These are phyloP conservation scores for Ceratocystis huliohia DNA, from an alignment of 2,329 filamentous ascomycete species.

Conservation along the genomic window DNA sequence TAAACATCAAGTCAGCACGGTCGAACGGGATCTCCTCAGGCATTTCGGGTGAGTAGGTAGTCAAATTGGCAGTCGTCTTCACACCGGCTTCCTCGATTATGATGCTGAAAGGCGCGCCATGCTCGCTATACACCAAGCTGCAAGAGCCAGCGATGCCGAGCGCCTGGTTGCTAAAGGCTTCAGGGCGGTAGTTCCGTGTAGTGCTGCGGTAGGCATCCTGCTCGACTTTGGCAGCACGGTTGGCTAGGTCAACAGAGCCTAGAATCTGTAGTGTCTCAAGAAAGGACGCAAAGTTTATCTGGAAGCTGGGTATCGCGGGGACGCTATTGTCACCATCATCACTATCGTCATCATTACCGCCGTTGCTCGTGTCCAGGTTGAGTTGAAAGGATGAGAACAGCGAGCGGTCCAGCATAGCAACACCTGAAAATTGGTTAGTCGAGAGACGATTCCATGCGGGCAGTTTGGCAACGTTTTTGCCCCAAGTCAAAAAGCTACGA, in stretches of 20 bases:
- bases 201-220: constrained; percentile 50
- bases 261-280: constrained; percentile 95
- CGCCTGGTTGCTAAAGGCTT: constrained; percentile 72
- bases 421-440: constrained; percentile 25
- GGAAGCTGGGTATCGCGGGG: constrained; percentile 53
- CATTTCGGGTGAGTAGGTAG: constrained; percentile 67
- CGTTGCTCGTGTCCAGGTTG: constrained; percentile 35
- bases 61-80: constrained; percentile 78
- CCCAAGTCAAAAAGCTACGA: not conserved
- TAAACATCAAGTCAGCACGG: constrained; percentile 66
- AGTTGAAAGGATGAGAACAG: constrained; percentile 80
- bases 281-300: constrained; percentile 74
- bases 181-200: constrained; percentile 48
- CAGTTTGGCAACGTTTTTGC: too few species aligned
- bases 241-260: constrained; percentile 60
- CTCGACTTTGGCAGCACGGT: constrained; percentile 45
- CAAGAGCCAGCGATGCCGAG: constrained; percentile 78
- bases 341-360: constrained; percentile 32
- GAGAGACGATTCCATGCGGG: too few species aligned
- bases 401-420: constrained; percentile 70
- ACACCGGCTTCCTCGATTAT: constrained; percentile 77
- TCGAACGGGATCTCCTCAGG: constrained; percentile 80
- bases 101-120: constrained; percentile 69
- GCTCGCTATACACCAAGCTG: constrained; percentile 61
- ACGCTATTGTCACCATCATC: constrained; percentile 22